Base-by-base conservation (phyloP, 1,139 yeast species). In the Kodamaea suecica region DNA sequence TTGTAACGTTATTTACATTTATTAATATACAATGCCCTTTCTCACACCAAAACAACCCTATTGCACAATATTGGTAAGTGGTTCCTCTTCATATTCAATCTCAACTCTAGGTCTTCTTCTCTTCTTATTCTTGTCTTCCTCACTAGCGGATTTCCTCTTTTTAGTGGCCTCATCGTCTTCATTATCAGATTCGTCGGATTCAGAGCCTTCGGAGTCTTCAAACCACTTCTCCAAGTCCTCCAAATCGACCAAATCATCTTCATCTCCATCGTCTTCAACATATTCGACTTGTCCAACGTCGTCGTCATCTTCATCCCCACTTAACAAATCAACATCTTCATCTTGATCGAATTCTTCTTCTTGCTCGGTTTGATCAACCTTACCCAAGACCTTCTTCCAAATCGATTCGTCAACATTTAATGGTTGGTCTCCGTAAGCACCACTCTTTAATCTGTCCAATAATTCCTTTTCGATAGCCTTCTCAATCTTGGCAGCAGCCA, bases 351-450 rank as follows among this genome's bases (percentile, higher is more conserved):
- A 79, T 40, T 78, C 83, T 33, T 78, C 84, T 41, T 78, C 82
- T 44, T 76, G 78, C 34, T 78, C 73, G 52, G 72, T 70, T 32
- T 65, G 64, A 33, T 74, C 75, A 50, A 82, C 80, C 46, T 76
- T 79, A 47, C 92, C 87, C 66, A 92, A 76, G 17, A 92, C 95
- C 66, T 80, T 86, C 73, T 84, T 83, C 98, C 98, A 92, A 43
- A 92, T 80, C 64, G 81, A 82, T 55, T 90, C 97, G 52, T 92
- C 97, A 29, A 92, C 98, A 55, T 92, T 92, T 55, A 92, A 72
- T 39, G 98, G 98, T 59, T 90, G 86, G 55, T 92, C 97, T 44
- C 98, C 98, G 55, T 92, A 92, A 5, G 97, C 97, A 43, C 98
- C 98, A 58, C 92, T 81, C 78, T 92, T 92, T 52, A 92, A 76